Conservation (phyloP, 176 grass and related monocot genomes). For the Phragmites australis region DNA sequence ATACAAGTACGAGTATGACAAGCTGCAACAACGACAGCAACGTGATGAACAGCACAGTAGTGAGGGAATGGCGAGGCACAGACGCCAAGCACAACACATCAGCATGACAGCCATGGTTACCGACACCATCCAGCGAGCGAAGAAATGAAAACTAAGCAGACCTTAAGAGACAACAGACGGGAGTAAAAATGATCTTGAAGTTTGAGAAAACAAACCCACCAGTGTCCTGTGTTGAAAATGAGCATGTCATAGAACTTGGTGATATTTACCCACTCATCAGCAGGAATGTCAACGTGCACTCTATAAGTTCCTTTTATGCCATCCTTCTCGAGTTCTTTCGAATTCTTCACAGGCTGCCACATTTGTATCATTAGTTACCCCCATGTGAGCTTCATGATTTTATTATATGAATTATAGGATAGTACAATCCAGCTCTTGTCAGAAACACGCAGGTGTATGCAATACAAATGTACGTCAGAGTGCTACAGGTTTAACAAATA, state of each 20-base stretch:
- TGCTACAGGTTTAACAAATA: background rate
- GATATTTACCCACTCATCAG: constrained; percentile 62
- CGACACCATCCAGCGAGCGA: no score
- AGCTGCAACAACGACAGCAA: no score
- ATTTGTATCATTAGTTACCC: constrained; percentile 64
- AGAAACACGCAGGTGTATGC: background rate
- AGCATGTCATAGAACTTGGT: constrained; percentile 74
- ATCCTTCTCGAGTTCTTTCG: constrained; percentile 39
- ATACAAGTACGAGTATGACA: no score
- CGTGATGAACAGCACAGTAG: no score
- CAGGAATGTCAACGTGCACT: constrained; percentile 63
- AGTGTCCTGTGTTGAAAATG: no score
- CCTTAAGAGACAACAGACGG: no score
- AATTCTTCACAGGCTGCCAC: constrained; percentile 62
- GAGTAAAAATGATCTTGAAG: no score
- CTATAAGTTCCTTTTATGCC: constrained; percentile 54
- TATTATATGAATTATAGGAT: background rate
- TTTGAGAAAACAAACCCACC: constrained; percentile 4
- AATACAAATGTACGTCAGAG: constrained; percentile 24
- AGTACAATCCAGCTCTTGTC: background rate
- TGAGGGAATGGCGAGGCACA: no score
- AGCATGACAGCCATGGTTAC: no score
- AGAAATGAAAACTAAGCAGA: no score
- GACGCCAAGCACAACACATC: no score
- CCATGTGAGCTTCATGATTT: constrained; percentile 34